Base-by-base conservation (phyloP, 2,329 filamentous ascomycete genomes). In the Epichloe bromicola region DNA sequence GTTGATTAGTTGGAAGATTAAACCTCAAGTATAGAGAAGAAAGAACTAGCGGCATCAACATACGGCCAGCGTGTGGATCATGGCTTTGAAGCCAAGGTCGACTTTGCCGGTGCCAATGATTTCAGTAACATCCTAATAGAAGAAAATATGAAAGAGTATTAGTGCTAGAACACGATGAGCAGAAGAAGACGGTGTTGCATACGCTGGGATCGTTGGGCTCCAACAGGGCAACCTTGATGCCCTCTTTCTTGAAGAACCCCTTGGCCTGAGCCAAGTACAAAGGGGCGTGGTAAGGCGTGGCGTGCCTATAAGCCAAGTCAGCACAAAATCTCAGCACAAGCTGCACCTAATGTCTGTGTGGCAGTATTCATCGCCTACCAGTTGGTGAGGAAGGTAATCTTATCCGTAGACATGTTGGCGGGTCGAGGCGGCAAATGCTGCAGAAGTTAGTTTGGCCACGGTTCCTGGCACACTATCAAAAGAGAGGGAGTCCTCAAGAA, bases 351-450 rank as follows among this genome's bases (percentile, higher is more conserved):
- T 44, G 12, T 34, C 7, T 44, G 26, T 30, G 26, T 12, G 57
- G 19, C 11, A 37, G 37, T 23, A 42, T 33, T 12, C 11, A 40
- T 30, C 36, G 34, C 56, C 65, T 79, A 88, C 85, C 85, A 89
- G 76, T 89, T 88, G 70, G 84, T 86, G 66, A 88, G 74, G 72
- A 88, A 89, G 49, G 85, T 88, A 63, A 89, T 88, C 80, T 88
- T 88, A 66, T 88, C 85, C 68, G 83, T 87, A 65, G 85, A 80
- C 85, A 88, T 88, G 55, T 65, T 77, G 71, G 65, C 61, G 66
- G 63, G 66, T 71, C 66, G 70, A 66, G 63, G 59, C 56, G 63
- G 59, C 56, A 47, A 59, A 63, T 62, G 65, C 72, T 80, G 63
- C 60, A 57, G 55, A 58, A 62, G 72, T 80, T 66, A 80, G 74